Evolutionary conservation across 768 basidiomycete species (phyloP).

Genomic region (Lactifluus subvellereus): DNA sequence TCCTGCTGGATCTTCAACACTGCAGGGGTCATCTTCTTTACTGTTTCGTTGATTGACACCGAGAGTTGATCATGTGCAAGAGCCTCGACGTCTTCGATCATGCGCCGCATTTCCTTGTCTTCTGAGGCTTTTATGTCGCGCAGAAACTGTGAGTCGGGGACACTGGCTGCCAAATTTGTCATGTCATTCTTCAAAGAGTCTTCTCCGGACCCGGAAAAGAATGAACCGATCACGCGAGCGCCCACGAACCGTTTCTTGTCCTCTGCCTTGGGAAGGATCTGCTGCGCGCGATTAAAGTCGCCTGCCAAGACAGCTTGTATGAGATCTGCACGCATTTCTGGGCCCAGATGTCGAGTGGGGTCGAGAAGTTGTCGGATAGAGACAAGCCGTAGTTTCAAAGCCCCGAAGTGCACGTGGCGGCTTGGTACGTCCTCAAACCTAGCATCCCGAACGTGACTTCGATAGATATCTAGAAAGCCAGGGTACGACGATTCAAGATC

Average conservation of each 20-base stretch:
- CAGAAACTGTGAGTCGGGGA: conserved; percentile 13
- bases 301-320: background rate
- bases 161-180: background rate
- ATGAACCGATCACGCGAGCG: background rate
- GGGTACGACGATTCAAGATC: background rate
- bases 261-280: background rate
- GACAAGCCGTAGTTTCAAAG: background rate
- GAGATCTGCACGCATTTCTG: background rate
- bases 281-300: background rate
- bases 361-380: background rate
- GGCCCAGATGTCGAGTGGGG: background rate
- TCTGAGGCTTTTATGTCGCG: background rate
- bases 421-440: background rate
- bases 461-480: background rate
- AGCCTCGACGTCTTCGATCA: background rate
- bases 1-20: conserved; percentile 12
- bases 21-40: background rate
- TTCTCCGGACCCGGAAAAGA: background rate
- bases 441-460: background rate
- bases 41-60: background rate
- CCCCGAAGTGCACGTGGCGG: background rate
- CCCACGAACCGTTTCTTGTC: background rate
- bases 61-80: conserved; percentile 4
- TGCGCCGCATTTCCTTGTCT: background rate
- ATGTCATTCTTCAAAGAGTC: conserved; percentile 2